These are phyloP conservation scores for Fraxinus pennsylvanica DNA, from an alignment of 257 asterid genomes.

Conservation along the genomic window DNA sequence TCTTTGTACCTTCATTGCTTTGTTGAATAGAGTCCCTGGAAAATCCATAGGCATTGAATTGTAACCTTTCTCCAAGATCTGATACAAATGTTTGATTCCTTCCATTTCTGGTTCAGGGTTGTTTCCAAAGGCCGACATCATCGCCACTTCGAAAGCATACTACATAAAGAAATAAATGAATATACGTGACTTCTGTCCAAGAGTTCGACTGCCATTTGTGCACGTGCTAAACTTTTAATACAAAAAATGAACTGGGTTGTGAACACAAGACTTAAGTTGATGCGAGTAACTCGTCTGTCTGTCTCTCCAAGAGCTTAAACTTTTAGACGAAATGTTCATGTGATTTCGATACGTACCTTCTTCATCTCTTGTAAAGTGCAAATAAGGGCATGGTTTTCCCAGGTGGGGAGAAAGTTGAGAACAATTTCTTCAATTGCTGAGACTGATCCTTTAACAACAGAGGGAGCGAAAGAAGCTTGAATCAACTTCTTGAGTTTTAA, in stretches of 20 bases:
- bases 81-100: slow-evolving; percentile 47
- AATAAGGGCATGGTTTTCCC: slow-evolving; percentile 42
- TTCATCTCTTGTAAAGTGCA: slow-evolving; percentile 61
- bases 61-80: slow-evolving; percentile 60
- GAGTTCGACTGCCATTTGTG: no score
- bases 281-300: no score
- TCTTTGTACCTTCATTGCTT: slow-evolving; percentile 57
- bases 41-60: slow-evolving; percentile 69
- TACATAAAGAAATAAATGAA: slow-evolving; percentile 5
- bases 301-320: background rate
- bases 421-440: slow-evolving; percentile 45
- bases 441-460: slow-evolving; percentile 38
- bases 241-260: no score
- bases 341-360: slow-evolving; percentile 31
- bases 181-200: no score
- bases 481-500: slow-evolving; percentile 53
- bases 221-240: no score
- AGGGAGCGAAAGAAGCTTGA: slow-evolving; percentile 49
- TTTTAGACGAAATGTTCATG: background rate
- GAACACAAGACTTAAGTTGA: no score
- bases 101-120: slow-evolving; percentile 37
- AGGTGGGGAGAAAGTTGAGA: slow-evolving; percentile 36
- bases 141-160: slow-evolving; percentile 81
- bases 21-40: slow-evolving; percentile 56
- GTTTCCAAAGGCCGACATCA: slow-evolving; percentile 54